Conservation (phyloP, 495 filamentous ascomycete genomes). For the Mycothermus thermophilus region DNA sequence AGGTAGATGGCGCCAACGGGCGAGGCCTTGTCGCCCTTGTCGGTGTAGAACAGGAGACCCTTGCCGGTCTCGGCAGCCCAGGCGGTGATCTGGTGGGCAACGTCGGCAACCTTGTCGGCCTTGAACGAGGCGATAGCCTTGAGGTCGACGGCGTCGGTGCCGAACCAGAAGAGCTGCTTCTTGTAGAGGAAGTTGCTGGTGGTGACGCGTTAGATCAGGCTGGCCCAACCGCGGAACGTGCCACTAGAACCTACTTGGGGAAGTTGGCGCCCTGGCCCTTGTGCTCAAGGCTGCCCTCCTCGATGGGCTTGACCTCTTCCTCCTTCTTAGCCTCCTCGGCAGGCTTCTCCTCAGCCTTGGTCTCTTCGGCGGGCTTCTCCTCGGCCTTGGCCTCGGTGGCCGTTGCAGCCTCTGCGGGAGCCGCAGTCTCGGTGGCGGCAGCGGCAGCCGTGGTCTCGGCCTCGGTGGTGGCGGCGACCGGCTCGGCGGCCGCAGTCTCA, state of each 20-base stretch:
- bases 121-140: constrained; percentile 63
- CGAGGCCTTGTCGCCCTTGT: constrained; percentile 70
- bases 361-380: constrained; percentile 28
- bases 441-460: constrained; percentile 19
- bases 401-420: constrained; percentile 17
- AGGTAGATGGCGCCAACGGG: constrained; percentile 75
- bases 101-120: constrained; percentile 67
- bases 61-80: constrained; percentile 91
- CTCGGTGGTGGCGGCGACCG: constrained; percentile 18
- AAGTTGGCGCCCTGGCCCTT: constrained; percentile 68
- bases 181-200: constrained; percentile 34
- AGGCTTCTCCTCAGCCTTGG: constrained; percentile 35
- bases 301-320: constrained; percentile 49
- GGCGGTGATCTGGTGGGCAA: constrained; percentile 65
- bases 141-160: constrained; percentile 60
- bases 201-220: constrained; percentile 9
- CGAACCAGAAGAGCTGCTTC: constrained; percentile 76
- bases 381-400: constrained; percentile 23
- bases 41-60: constrained; percentile 79
- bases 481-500: constrained; percentile 21
- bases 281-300: constrained; percentile 68
- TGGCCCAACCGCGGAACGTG: background rate
- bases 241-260: constrained; percentile 61
- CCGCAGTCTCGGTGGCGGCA: constrained; percentile 19
- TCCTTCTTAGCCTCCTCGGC: constrained; percentile 33